Conservation (phyloP, 352 stramenopile genomes). For the Phytophthora agathidicida region DNA sequence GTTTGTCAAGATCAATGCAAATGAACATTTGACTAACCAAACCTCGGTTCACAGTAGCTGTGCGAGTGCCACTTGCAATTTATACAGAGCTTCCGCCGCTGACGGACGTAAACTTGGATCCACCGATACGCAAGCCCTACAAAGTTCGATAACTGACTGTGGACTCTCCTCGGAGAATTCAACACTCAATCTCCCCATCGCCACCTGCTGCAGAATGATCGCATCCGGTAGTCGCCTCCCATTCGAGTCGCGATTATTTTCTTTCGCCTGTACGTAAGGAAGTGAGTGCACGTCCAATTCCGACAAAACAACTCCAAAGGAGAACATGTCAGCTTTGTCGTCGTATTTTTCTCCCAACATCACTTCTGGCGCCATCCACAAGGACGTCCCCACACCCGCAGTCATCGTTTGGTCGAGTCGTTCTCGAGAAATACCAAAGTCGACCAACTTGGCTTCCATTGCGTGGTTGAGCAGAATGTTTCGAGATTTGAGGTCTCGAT, state of each 20-base stretch:
- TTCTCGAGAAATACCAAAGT: constrained; percentile 55
- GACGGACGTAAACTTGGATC: constrained; percentile 42
- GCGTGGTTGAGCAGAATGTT: constrained; percentile 64
- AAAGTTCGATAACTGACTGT: constrained; percentile 20
- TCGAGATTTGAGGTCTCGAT: constrained; percentile 73
- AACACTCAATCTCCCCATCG: constrained; percentile 22
- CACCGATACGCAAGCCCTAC: constrained; percentile 39
- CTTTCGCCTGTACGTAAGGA: constrained; percentile 16
- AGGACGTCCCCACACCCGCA: constrained; percentile 16
- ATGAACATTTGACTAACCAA: too few relatives aligned
- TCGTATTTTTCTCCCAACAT: constrained; percentile 23
- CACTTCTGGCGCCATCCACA: constrained; percentile 29
- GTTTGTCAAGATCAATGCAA: too few relatives aligned
- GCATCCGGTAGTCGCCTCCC: constrained; percentile 27
- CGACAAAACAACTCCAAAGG: constrained; percentile 36
- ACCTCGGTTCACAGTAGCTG: too few relatives aligned
- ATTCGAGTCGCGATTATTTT: constrained; percentile 8
- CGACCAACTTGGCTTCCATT: constrained; percentile 46
- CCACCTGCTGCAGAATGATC: constrained; percentile 30
- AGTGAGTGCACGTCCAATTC: constrained; percentile 39
- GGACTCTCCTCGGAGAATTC: constrained; percentile 26
- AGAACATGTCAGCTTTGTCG: constrained; percentile 34
- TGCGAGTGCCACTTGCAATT: constrained; percentile 20
- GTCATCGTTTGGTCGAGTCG: constrained; percentile 19
- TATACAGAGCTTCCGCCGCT: constrained; percentile 25